phyloP scores from a whole-genome alignment of 805 yeast species.

The Saturnispora zaruensis region DNA sequence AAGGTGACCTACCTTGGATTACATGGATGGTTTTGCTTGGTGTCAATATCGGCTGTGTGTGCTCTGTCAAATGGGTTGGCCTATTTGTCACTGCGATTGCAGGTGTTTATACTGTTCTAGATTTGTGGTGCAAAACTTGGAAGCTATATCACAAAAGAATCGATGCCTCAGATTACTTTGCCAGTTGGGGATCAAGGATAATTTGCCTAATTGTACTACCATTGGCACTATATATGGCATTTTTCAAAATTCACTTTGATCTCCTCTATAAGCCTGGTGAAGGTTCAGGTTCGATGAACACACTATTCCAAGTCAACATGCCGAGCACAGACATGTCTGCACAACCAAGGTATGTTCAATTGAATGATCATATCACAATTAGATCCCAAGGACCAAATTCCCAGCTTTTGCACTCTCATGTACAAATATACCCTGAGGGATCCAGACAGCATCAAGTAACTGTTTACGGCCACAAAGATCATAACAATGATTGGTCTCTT shows the following conservation, averaged over 20 bases:
- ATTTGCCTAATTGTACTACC: conserved; percentile 61
- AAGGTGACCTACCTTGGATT: conserved; percentile 27
- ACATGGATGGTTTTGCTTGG: conserved; percentile 65
- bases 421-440: conserved; percentile 79
- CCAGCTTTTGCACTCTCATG: conserved; percentile 80
- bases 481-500: conserved; percentile 66
- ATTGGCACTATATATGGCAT: conserved; percentile 47
- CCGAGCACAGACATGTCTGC: conserved; percentile 53
- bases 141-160: conserved; percentile 36
- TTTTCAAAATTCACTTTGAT: conserved; percentile 71
- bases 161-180: conserved; percentile 39
- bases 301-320: conserved; percentile 83
- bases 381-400: conserved; percentile 67
- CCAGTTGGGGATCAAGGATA: conserved; percentile 62
- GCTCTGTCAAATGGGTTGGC: conserved; percentile 84
- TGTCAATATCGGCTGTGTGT: conserved; percentile 68
- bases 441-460: conserved; percentile 93
- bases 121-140: conserved; percentile 88
- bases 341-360: conserved; percentile 61
- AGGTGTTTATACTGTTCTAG: conserved; percentile 83
- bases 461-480: conserved; percentile 88
- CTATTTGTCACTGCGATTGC: conserved; percentile 75
- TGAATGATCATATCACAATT: conserved; percentile 54
- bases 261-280: conserved; percentile 66
- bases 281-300: conserved; percentile 87